A percentile compares a stretch with the other conserved stretches of the same genome.
phyloP scores from a whole-genome alignment of 129 eudicot genomes.

The Flaveria brownii region DNA sequence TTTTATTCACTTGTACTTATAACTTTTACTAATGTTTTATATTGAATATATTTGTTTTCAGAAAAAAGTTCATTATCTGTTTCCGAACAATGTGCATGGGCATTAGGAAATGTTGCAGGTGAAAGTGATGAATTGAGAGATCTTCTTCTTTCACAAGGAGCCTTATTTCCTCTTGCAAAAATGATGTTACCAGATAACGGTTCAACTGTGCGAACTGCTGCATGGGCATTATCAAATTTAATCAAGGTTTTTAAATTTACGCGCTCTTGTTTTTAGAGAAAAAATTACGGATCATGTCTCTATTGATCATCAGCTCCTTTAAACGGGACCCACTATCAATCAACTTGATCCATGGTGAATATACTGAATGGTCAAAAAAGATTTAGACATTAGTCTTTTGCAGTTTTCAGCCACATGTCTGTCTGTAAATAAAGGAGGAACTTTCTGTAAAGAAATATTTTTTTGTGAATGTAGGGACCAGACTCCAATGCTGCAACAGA shows the following conservation, averaged over 20 bases:
- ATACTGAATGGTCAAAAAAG: conserved; percentile 39
- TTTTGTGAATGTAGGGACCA: conserved; percentile 71
- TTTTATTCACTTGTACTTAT: neutral
- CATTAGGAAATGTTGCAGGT: conserved; percentile 96
- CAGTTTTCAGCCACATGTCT: conserved; percentile 30
- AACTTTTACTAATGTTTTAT: conserved; percentile 15
- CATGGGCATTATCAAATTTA: conserved; percentile 93
- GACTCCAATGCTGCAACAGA: conserved; percentile 81
- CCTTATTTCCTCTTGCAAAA: conserved; percentile 81
- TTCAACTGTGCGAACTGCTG: conserved; percentile 85
- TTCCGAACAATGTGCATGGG: conserved; percentile 99
- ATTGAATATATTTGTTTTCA: conserved; percentile 32
- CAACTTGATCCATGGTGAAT: conserved; percentile 15
- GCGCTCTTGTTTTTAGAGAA: neutral
- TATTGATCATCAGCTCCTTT: conserved; percentile 17
- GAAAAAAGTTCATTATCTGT: conserved; percentile 80
- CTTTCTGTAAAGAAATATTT: conserved; percentile 29
- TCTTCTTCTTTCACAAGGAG: conserved; percentile 83
- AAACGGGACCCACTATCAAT: conserved; percentile 21
- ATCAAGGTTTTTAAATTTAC: conserved; percentile 62
- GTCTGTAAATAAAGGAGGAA: conserved; percentile 29
- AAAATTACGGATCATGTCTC: neutral
- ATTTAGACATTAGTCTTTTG: conserved; percentile 27
- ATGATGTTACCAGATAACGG: conserved; percentile 85
- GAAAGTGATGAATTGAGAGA: conserved; percentile 84